Evolutionary conservation across 2,329 filamentous ascomycete species (phyloP).

Genomic region (Exophiala sp.): DNA sequence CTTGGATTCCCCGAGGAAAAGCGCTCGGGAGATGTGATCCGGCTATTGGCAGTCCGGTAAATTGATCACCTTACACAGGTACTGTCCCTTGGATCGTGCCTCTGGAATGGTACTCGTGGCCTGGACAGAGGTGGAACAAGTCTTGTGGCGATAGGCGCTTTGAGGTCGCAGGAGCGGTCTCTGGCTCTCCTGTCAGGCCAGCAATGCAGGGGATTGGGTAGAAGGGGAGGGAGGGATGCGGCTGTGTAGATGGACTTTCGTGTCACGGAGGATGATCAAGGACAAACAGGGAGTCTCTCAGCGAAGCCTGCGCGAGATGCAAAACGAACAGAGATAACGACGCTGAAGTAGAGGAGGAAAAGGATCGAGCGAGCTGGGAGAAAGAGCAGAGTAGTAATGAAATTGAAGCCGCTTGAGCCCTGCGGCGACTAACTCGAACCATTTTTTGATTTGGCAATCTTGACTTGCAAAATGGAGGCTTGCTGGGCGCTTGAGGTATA

Average conservation of each 20-base stretch:
- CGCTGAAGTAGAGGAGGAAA: constrained; percentile 9
- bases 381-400: constrained; percentile 5
- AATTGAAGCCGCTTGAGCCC: constrained; percentile 1
- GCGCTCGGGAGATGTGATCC: constrained; percentile 18
- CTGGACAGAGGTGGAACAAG: constrained; percentile 16
- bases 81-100: background rate
- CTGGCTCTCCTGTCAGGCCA: constrained; percentile 7
- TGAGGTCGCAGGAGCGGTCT: constrained; percentile 20
- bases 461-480: constrained; percentile 8
- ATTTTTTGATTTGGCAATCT: constrained; percentile 4
- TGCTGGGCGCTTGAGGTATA: constrained; percentile 19
- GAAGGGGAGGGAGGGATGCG: background rate
- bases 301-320: constrained; percentile 29
- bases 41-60: constrained; percentile 6
- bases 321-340: constrained; percentile 8
- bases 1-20: constrained; percentile 8
- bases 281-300: constrained; percentile 19
- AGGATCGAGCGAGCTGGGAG: background rate
- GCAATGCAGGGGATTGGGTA: constrained; percentile 8
- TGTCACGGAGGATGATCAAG: constrained; percentile 5
- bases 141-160: constrained; percentile 23
- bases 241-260: background rate
- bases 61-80: constrained; percentile 8
- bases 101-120: constrained; percentile 7
- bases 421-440: constrained; percentile 5